Evolutionary conservation across 306 rosid genomes (phyloP), one percentile per base, ranked within the genome.

Genomic region (Urtica urens): DNA sequence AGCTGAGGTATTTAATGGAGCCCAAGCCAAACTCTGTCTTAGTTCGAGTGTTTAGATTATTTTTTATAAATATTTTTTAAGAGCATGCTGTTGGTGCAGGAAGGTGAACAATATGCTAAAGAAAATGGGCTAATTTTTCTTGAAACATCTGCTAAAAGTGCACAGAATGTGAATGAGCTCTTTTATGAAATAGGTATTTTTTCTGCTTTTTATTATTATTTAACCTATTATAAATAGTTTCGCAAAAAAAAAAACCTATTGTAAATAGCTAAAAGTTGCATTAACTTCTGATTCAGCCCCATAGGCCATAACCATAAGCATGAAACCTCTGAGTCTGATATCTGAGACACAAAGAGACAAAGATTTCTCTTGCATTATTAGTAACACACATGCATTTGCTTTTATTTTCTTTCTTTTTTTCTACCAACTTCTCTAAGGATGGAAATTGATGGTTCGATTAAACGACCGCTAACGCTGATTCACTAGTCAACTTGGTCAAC

Each of bases 141-240:
- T 14, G 95, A 86, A 81, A 78, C 95, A 33, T 86, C 95, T 55
- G 95, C 93, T 19, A 86, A 86, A 76, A 68, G 87, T 2, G 85
- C 95, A 38, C 88, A 81, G 55, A 86, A 86, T 69, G 82, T 86
- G 58, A 86, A 73, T 5, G 95, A 86, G 70, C 95, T 81, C 58
- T 86, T 86, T 57, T 81, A 86, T 67, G 95, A 78, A 64, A 81
- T 86, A 78, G 95, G 93, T 86, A 78, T 52, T 20, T 4, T 30
- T 40, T 28, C 28, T 48, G 16, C 23, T 30, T 34, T 49, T 10
- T 49, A 27, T 49, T 27, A n/a, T 29, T 49, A 9, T 28, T 4
- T 17, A 49, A 15, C 13, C n/a, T 23, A 46, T 23, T 6, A 7
- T 10, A 3, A 46, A 24, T 17, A 15, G 7, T 46, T 1, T 46